Base-by-base conservation (phyloP, 306 rosid species). In the Parietaria judaica region DNA sequence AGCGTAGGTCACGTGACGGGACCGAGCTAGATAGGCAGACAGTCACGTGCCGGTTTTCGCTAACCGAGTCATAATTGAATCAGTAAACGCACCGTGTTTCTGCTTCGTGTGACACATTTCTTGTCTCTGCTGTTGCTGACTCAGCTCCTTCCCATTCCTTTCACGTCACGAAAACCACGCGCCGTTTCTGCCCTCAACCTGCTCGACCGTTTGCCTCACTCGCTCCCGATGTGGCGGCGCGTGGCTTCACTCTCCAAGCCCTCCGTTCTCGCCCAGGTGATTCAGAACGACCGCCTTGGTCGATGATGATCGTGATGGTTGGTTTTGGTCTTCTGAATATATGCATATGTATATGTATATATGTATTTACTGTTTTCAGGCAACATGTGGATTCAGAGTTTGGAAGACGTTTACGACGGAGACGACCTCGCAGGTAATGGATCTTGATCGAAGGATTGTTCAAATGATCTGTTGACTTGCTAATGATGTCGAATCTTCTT, bases 151-250 rank as follows among this genome's bases (percentile, higher is more conserved):
- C 49, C 6, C 63, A 6, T 34, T 10, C 43, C 14, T 14, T 8
- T 36, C 39, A 17, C 45, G 6, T 14, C 31, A 36, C 11, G 3
- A 7, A 14, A 1, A 7, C 3, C 43, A 44, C 6, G 6, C 39
- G n/a, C 3, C 31, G 35, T 41, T 6, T 39, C 17, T 38, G 62
- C 70, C 35, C 54, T 11, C 3, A 8, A 49, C 64, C n/a, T 66
- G 74, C 45, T 79, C 66, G 77, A 62, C 61, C 57, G 46, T 76
- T 68, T 74, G 75, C 54, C 71, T 60, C 67, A 3, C 53, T 4
- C 53, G 9, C 53, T n/a, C 14, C 14, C 72, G 38, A 79, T 82
- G 92, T 81, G 88, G 88, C 71, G 85, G 74, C 87, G 83, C 65
- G 67, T 68, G 37, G 52, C 71, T 76, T 68, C 80, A 14, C 53